Base-by-base conservation (phyloP, 192 early-diverging fungal genomes). In the Spinellus fusiger region DNA sequence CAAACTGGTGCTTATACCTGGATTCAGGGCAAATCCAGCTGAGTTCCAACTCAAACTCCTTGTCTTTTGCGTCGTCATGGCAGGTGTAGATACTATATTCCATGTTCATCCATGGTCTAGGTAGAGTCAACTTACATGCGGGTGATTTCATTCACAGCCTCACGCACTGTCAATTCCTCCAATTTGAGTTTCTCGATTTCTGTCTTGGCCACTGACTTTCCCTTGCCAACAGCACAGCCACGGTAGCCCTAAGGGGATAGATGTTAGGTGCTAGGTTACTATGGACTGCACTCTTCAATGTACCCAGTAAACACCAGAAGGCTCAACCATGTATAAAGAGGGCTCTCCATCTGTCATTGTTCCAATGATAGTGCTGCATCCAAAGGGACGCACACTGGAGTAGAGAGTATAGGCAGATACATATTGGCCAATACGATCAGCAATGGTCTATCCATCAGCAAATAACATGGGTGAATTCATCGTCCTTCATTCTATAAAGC, bases 11-110 rank as follows among this genome's bases (percentile, higher is more conserved):
- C 47, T 83, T 70, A 9, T 78, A 79, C 20, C 82, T 83, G 23
- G 92, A 88, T 57, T 93, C 90, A 25, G 77, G 84, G 60, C 89
- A 92, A 54, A 99, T 80, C 96, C 96, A 99, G 74, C 88, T 94
- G 57, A 98, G 77, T 74, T 99, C 96, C 23, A 99, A 84, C 76
- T 99, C 95, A 86, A 96, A 99, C 59, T 94, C 91, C 80, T 98
- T 98, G 77, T 99, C 96, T 75, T 99, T 99, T 52, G 90, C 84
- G 29, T 96, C 93, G 70, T 98, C 97, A 65, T 98, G 94, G 37
- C 90, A 91, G 34, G 87, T 79, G 71, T 99, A 89, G 58, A 99
- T 95, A 61, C 91, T 93, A 74, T 12, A 48, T 12, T 12, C 26
- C 6, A 61, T 15, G 23, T 58, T 25, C 18, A 23, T 5, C 5